Evolutionary conservation across 306 rosid genomes (phyloP).

Genomic region (Notholithocarpus densiflorus): DNA sequence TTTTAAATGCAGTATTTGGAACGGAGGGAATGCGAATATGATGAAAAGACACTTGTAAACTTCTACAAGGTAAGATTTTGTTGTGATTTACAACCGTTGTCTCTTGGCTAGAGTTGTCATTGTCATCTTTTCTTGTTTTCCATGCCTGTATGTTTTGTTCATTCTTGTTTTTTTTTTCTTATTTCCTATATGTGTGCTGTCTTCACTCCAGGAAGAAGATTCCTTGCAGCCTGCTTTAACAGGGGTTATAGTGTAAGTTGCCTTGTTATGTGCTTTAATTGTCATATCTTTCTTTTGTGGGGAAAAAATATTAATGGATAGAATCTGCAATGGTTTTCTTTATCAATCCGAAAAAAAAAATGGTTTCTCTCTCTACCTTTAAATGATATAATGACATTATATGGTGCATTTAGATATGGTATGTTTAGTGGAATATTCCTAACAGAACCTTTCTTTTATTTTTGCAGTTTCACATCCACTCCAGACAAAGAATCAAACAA

Average conservation of each 20-base stretch:
- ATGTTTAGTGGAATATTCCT: conserved; percentile 7
- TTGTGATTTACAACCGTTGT: not conserved
- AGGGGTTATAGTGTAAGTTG: conserved; percentile 78
- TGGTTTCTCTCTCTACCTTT: not conserved
- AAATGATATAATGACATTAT: not conserved
- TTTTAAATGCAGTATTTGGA: conserved; percentile 69
- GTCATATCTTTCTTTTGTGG: not conserved
- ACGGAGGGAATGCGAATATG: conserved; percentile 78
- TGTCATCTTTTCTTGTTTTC: not conserved
- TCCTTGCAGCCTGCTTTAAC: conserved; percentile 51
- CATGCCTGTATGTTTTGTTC: not conserved
- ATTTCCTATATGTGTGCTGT: conserved; percentile 1
- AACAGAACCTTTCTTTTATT: conserved; percentile 1
- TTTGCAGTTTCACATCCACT: conserved; percentile 83
- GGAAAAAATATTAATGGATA: not conserved
- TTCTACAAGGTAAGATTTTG: conserved; percentile 56
- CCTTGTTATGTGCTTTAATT: not conserved
- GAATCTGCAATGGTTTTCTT: not conserved
- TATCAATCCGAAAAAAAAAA: no score
- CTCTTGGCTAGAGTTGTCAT: not conserved
- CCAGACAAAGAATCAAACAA: conserved; percentile 77
- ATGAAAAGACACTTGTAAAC: conserved; percentile 43
- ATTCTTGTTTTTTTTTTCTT: not conserved
- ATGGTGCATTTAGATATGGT: not conserved
- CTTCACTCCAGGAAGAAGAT: conserved; percentile 54